Percentiles rank a stretch among this genome's conserved stretches.
Conservation (phyloP, 2,329 filamentous ascomycete species). For the Mariannaea elegans region DNA sequence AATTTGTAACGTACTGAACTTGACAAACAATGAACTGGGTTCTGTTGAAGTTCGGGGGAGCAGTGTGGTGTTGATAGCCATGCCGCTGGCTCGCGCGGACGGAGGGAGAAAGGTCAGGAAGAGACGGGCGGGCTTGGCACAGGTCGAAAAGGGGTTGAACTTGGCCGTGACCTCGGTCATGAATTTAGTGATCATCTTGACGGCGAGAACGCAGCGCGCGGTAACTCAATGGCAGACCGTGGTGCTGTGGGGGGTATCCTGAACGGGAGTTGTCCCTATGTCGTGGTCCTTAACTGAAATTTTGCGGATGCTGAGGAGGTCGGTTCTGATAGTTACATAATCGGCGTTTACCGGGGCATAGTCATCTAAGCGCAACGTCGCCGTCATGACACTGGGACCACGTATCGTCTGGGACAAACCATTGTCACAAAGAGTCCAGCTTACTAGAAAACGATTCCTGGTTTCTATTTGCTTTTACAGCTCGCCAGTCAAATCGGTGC, state of each 20-base stretch:
- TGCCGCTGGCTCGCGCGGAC: conserved; percentile 74
- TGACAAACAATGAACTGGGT: conserved; percentile 75
- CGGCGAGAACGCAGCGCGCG: conserved; percentile 21
- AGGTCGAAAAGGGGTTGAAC: conserved; percentile 90
- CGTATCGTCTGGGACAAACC: neutral
- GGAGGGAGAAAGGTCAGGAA: conserved; percentile 88
- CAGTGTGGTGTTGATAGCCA: conserved; percentile 81
- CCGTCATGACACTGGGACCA: neutral
- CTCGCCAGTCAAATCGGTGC: neutral
- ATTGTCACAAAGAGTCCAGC: neutral
- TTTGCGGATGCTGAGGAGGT: too few species aligned
- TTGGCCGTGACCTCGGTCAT: conserved; percentile 84
- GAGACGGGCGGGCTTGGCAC: conserved; percentile 83
- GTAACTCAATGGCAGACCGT: conserved; percentile 14
- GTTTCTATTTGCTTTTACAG: neutral
- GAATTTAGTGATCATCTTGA: conserved; percentile 83
- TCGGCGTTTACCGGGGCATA: neutral
- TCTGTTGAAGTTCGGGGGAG: conserved; percentile 76
- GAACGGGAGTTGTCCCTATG: conserved; percentile 25
- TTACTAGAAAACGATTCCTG: neutral
- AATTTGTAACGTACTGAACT: conserved; percentile 76
- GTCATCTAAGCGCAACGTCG: neutral
- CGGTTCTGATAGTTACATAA: neutral
- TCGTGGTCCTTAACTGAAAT: neutral
- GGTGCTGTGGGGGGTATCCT: neutral